phyloP scores from a whole-genome alignment of 1,284 basidiomycete species.

The Apiotrichum brassicae region DNA sequence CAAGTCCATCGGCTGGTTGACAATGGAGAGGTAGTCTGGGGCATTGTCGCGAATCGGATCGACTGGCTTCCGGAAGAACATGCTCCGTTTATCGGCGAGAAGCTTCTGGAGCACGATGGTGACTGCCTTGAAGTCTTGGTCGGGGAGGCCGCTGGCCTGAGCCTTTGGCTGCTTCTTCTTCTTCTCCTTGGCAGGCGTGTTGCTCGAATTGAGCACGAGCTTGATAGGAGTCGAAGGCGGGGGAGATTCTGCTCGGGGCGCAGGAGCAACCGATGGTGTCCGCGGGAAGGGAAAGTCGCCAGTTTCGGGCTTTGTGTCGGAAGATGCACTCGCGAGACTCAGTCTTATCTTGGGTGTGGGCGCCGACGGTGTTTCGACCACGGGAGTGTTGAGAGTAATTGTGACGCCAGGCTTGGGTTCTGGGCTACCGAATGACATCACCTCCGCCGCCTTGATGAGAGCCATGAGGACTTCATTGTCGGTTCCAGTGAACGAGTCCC shows the following conservation, averaged over 20 bases:
- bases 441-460: constrained; percentile 83
- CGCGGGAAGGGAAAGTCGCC: constrained; percentile 28
- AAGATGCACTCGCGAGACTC: constrained; percentile 16
- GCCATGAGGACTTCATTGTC: constrained; percentile 88
- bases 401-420: constrained; percentile 81
- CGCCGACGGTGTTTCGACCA: constrained; percentile 54
- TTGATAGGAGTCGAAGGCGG: constrained; percentile 39
- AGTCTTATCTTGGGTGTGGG: constrained; percentile 40
- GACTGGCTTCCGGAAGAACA: constrained; percentile 72
- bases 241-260: constrained; percentile 36
- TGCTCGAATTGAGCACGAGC: constrained; percentile 33
- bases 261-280: too few species aligned
- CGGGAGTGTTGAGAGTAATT: constrained; percentile 72
- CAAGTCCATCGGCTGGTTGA: constrained; percentile 93
- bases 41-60: constrained; percentile 81
- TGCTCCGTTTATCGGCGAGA: constrained; percentile 26
- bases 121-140: constrained; percentile 72
- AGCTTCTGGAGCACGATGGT: constrained; percentile 77
- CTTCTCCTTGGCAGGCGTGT: constrained; percentile 36
- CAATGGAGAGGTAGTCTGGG: constrained; percentile 80
- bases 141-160: constrained; percentile 72
- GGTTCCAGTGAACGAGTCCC: constrained; percentile 48
- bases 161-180: constrained; percentile 58
- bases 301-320: background rate
- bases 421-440: constrained; percentile 72